A percentile compares a stretch with the other conserved stretches of the same genome.
phyloP scores from a whole-genome alignment of 202 grass and related monocot species.

The Schoenoplectus triqueter region DNA sequence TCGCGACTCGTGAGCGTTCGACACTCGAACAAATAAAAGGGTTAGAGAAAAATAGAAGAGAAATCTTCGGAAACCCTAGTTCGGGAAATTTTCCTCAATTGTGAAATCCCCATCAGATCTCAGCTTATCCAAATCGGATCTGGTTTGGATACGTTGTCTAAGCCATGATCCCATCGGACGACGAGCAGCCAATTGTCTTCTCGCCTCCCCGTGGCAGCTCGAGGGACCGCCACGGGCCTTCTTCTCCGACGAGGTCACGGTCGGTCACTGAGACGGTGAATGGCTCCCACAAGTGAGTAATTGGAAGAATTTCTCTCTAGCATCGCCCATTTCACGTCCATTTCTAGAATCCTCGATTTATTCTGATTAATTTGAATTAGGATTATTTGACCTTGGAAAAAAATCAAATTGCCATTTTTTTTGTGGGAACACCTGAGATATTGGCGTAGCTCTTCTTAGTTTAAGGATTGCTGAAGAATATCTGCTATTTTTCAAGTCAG shows the following conservation, averaged over 20 bases:
- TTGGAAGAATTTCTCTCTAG: background rate
- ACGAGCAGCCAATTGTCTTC: conserved; percentile 49
- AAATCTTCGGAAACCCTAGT: conserved; percentile 27
- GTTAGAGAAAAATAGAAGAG: background rate
- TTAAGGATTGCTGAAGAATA: background rate
- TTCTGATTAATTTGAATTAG: conserved; percentile 10
- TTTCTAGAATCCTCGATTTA: background rate
- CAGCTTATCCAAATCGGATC: conserved; percentile 3
- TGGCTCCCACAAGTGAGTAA: conserved; percentile 65
- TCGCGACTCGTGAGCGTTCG: conserved; percentile 6
- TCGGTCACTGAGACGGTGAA: conserved; percentile 95
- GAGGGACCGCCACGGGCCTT: conserved; percentile 47
- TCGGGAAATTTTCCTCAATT: conserved; percentile 3
- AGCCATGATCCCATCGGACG: conserved; percentile 49
- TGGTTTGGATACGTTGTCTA: background rate
- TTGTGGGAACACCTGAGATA: background rate
- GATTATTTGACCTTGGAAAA: background rate
- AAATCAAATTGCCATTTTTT: background rate
- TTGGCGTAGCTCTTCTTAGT: background rate
- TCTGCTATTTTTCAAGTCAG: background rate
- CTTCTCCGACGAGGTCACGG: conserved; percentile 83
- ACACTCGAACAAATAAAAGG: background rate
- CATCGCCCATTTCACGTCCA: background rate
- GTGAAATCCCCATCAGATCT: background rate
- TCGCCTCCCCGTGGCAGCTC: conserved; percentile 48